These are phyloP conservation scores for Crassisporium funariophilum DNA, from an alignment of 768 basidiomycete species.

Conservation along the genomic window DNA sequence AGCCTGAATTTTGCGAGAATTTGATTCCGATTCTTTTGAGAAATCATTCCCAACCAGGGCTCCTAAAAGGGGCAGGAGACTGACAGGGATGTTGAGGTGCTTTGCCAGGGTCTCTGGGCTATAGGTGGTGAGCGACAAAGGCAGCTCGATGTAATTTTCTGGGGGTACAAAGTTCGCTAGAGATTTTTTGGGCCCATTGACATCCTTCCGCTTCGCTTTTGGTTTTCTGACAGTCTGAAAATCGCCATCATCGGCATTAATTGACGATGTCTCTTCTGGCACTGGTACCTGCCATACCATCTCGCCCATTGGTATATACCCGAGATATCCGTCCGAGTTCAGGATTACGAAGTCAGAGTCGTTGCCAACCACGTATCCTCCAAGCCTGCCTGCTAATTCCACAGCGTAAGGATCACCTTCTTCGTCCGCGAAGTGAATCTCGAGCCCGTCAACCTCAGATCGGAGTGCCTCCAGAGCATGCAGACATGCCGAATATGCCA, in stretches of 20 bases:
- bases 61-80: slow-evolving; percentile 75
- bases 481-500: slow-evolving; percentile 59
- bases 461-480: slow-evolving; percentile 49
- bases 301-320: slow-evolving; percentile 76
- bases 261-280: slow-evolving; percentile 26
- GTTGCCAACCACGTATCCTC: slow-evolving; percentile 73
- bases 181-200: slow-evolving; percentile 21
- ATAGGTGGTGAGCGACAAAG: slow-evolving; percentile 60
- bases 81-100: slow-evolving; percentile 66
- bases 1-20: slow-evolving; percentile 52
- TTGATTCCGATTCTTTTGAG: slow-evolving; percentile 51
- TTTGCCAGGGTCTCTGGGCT: slow-evolving; percentile 61
- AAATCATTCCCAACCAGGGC: slow-evolving; percentile 85
- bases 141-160: slow-evolving; percentile 40
- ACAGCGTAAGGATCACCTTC: slow-evolving; percentile 87
- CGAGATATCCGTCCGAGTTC: slow-evolving; percentile 73
- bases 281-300: slow-evolving; percentile 62
- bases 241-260: slow-evolving; percentile 47
- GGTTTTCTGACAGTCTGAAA: slow-evolving; percentile 61
- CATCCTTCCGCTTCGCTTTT: slow-evolving; percentile 50
- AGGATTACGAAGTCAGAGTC: slow-evolving; percentile 86
- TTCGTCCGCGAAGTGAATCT: slow-evolving; percentile 75
- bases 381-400: slow-evolving; percentile 72
- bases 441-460: slow-evolving; percentile 37
- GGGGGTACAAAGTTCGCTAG: slow-evolving; percentile 59